Conservation (phyloP, 2,329 filamentous ascomycete species). For the Exophiala viscosa region DNA sequence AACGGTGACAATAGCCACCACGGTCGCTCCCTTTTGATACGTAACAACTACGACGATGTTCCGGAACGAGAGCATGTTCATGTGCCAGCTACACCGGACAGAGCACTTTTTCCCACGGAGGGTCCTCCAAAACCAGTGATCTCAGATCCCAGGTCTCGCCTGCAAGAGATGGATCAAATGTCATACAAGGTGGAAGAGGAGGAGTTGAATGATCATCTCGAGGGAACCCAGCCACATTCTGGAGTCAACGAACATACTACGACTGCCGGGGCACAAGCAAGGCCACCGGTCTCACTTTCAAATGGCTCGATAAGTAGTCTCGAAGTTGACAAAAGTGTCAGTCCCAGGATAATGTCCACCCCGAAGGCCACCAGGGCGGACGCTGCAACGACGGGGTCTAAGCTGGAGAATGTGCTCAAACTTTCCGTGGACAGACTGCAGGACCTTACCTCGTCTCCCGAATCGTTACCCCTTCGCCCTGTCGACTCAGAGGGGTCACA, state of each 20-base stretch:
- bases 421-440: conserved; percentile 54
- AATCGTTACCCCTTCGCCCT: conserved; percentile 51
- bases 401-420: conserved; percentile 45
- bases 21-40: no score
- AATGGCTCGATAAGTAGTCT: not conserved
- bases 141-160: not conserved
- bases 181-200: not conserved
- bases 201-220: not conserved
- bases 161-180: not conserved
- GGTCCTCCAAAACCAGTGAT: no score
- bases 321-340: not conserved
- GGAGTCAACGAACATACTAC: not conserved
- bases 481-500: conserved; percentile 35
- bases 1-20: conserved; percentile 8
- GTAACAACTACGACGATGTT: no score
- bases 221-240: not conserved
- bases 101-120: no score
- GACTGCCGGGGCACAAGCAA: not conserved
- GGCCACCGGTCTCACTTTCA: not conserved
- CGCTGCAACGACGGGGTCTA: not conserved
- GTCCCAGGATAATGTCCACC: not conserved
- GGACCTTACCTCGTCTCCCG: conserved; percentile 52
- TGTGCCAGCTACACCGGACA: no score
- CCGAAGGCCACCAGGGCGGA: not conserved
- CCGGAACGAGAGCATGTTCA: no score